Conservation (phyloP, 192 early-diverging fungal genomes). For the Rhizoclosmatium globosum region DNA sequence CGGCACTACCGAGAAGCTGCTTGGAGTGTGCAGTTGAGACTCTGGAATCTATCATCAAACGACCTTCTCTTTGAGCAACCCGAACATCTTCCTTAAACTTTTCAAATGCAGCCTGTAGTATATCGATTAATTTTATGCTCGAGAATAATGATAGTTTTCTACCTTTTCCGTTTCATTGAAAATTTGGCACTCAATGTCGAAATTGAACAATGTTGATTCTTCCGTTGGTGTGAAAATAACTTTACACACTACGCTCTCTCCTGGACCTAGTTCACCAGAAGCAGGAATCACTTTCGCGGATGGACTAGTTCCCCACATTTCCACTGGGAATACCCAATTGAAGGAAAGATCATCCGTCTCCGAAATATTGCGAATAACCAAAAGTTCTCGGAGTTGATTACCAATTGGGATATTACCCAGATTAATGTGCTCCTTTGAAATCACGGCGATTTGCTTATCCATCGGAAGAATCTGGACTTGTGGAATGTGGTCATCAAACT, state of each 20-base stretch:
- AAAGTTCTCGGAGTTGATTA: conserved; percentile 44
- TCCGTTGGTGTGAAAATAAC: conserved; percentile 46
- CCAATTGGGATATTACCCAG: conserved; percentile 61
- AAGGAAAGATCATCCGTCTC: conserved; percentile 43
- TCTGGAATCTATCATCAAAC: conserved; percentile 11
- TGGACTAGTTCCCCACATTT: background rate
- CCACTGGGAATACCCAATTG: conserved; percentile 51
- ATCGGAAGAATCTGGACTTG: conserved; percentile 45
- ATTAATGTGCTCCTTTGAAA: conserved; percentile 58
- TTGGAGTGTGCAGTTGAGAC: background rate
- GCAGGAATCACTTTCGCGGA: conserved; percentile 47
- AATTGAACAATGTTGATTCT: conserved; percentile 41
- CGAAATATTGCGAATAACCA: conserved; percentile 54
- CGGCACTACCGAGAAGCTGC: conserved; percentile 2
- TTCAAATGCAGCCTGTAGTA: conserved; percentile 36
- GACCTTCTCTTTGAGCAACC: conserved; percentile 45
- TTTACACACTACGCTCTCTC: conserved; percentile 55
- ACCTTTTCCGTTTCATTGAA: conserved; percentile 59
- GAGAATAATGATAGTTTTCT: background rate
- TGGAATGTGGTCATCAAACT: conserved; percentile 52
- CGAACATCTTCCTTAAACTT: conserved; percentile 31
- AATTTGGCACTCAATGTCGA: conserved; percentile 57
- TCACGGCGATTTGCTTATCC: conserved; percentile 42
- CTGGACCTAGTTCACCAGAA: conserved; percentile 40
- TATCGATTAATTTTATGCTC: background rate